Evolutionary conservation across 306 rosid genomes (phyloP).

Genomic region (Ceratonia siliqua): DNA sequence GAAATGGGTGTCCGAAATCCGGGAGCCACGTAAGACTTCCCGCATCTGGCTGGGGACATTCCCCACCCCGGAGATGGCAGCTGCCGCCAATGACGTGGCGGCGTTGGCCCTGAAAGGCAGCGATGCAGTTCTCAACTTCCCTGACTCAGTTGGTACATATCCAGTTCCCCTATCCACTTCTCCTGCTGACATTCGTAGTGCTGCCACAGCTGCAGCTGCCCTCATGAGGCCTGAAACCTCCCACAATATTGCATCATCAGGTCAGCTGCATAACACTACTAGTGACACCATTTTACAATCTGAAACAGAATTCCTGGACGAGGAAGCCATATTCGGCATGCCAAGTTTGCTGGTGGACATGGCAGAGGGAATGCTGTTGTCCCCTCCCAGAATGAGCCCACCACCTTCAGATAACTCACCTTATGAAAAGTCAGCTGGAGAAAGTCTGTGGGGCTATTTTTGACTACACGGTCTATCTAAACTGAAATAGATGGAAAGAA

Average conservation of each 20-base stretch:
- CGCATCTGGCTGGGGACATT: constrained; percentile 88
- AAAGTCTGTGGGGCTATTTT: constrained; percentile 58
- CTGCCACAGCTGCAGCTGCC: constrained; percentile 61
- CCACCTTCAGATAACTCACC: constrained; percentile 48
- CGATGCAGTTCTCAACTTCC: constrained; percentile 63
- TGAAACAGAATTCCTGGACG: constrained; percentile 55
- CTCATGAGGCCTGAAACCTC: constrained; percentile 12
- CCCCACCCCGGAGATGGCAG: constrained; percentile 76
- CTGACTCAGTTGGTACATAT: constrained; percentile 19
- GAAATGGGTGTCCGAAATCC: constrained; percentile 83
- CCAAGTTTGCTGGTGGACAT: constrained; percentile 74
- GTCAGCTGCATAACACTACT: not conserved
- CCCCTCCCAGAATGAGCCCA: constrained; percentile 69
- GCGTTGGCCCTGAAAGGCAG: constrained; percentile 63
- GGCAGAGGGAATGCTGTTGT: constrained; percentile 84
- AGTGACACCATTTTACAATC: not conserved
- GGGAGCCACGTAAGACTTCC: constrained; percentile 72
- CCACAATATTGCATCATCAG: not conserved
- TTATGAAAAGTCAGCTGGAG: constrained; percentile 46
- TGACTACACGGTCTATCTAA: too few species aligned
- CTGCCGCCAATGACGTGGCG: constrained; percentile 79
- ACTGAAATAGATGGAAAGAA: too few species aligned
- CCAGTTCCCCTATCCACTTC: constrained; percentile 57
- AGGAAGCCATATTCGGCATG: constrained; percentile 75
- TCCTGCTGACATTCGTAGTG: constrained; percentile 56